phyloP scores from a whole-genome alignment of 2,329 filamentous ascomycete species.

The Dendryphion nanum region DNA sequence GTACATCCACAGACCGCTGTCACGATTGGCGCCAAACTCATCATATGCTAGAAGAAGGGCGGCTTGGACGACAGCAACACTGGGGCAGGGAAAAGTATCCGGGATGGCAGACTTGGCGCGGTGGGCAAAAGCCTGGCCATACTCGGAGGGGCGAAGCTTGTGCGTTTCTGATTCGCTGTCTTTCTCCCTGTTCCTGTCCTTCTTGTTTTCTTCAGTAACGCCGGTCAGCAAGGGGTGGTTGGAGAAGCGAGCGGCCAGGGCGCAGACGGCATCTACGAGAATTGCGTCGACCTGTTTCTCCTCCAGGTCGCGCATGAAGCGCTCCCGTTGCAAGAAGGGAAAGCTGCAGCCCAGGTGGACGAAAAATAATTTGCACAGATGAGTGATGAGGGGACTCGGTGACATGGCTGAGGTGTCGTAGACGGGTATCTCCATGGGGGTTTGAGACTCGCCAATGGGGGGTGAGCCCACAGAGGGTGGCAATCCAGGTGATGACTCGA shows the following conservation, averaged over 20 bases:
- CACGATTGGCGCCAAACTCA: slow-evolving; percentile 82
- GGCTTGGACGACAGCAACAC: slow-evolving; percentile 79
- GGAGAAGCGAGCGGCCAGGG: slow-evolving; percentile 78
- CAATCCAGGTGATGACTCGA: slow-evolving; percentile 37
- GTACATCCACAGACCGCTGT: slow-evolving; percentile 93
- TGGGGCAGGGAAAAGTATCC: slow-evolving; percentile 79
- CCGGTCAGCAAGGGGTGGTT: slow-evolving; percentile 53
- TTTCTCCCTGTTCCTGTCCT: too few species aligned
- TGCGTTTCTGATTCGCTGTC: slow-evolving; percentile 15
- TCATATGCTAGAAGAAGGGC: slow-evolving; percentile 83
- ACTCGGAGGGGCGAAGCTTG: slow-evolving; percentile 56
- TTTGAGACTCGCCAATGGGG: slow-evolving; percentile 42
- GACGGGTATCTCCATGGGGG: slow-evolving; percentile 55
- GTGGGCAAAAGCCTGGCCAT: slow-evolving; percentile 75
- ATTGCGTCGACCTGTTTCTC: slow-evolving; percentile 83
- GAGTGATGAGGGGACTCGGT: slow-evolving; percentile 71
- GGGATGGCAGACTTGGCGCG: slow-evolving; percentile 80
- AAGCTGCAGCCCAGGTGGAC: slow-evolving; percentile 80
- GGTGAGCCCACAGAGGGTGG: slow-evolving; percentile 27
- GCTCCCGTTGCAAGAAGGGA: slow-evolving; percentile 72
- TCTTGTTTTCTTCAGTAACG: slow-evolving; percentile 49
- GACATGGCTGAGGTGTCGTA: slow-evolving; percentile 75
- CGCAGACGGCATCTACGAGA: slow-evolving; percentile 81
- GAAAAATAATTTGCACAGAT: slow-evolving; percentile 80
- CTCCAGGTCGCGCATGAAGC: slow-evolving; percentile 72